These are phyloP conservation scores for Platismatia glauca DNA, from an alignment of 495 filamentous ascomycete species.

Conservation along the genomic window DNA sequence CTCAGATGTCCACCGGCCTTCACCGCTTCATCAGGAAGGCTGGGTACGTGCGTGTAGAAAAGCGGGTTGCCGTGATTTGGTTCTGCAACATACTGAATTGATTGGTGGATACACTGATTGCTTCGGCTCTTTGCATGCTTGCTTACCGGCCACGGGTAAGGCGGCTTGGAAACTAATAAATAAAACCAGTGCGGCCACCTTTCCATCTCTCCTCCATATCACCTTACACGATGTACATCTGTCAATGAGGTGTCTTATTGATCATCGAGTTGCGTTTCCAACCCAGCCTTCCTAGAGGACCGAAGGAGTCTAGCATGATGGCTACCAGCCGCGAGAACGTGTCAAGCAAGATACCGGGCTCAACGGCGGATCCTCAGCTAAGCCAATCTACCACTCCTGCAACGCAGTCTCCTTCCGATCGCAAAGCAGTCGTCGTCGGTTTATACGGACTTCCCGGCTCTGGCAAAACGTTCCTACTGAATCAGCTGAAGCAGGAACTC, in stretches of 20 bases:
- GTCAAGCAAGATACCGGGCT: slow-evolving; percentile 25
- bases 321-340: slow-evolving; percentile 21
- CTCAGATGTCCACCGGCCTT: neutral
- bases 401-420: slow-evolving; percentile 19
- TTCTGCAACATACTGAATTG: too few species aligned
- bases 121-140: too few species aligned
- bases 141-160: too few species aligned
- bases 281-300: neutral
- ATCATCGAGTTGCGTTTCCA: neutral
- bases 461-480: slow-evolving; percentile 47
- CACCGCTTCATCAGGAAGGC: neutral
- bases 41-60: neutral
- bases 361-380: slow-evolving; percentile 20
- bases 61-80: too few species aligned
- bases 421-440: slow-evolving; percentile 42
- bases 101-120: too few species aligned
- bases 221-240: neutral
- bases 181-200: neutral
- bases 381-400: slow-evolving; percentile 19
- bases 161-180: too few species aligned
- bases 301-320: neutral
- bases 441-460: slow-evolving; percentile 55
- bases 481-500: slow-evolving; percentile 30
- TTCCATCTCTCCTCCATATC: neutral
- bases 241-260: neutral